Evolutionary conservation across 2,329 filamentous ascomycete species (phyloP).

Genomic region (Fusarium subglutinans): DNA sequence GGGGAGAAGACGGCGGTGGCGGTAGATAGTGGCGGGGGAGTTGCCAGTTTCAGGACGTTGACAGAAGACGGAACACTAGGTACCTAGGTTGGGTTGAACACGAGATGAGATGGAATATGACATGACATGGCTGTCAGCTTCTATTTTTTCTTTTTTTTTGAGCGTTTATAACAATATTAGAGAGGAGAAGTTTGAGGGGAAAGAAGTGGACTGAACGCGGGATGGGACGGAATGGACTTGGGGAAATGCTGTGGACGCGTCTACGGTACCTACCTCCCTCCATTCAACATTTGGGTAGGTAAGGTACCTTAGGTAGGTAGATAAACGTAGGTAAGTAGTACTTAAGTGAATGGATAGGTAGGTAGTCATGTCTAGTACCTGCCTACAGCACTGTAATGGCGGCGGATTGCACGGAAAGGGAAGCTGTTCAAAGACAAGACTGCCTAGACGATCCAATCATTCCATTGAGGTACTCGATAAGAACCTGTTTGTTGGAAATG

Average conservation of each 20-base stretch:
- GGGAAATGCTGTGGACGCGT: slow-evolving; percentile 15
- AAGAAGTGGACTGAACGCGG: slow-evolving; percentile 22
- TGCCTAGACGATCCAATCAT: slow-evolving; percentile 5
- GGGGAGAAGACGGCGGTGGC: not conserved
- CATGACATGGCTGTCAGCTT: slow-evolving; percentile 3
- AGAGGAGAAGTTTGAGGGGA: not conserved
- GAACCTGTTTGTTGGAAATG: not conserved
- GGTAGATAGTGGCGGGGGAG: slow-evolving; percentile 8
- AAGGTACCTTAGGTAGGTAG: not conserved
- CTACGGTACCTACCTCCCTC: not conserved
- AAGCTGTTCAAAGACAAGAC: slow-evolving; percentile 1
- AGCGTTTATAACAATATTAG: not conserved
- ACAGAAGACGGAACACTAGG: not conserved
- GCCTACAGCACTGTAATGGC: not conserved
- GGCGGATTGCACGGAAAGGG: not conserved
- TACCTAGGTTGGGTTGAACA: not conserved
- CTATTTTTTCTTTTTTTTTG: not conserved
- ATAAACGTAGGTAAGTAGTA: not conserved
- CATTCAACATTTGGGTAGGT: not conserved
- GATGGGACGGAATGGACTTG: slow-evolving; percentile 17
- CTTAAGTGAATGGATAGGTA: too few species aligned
- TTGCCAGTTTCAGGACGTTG: slow-evolving; percentile 26
- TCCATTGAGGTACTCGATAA: not conserved
- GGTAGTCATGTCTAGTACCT: not conserved
- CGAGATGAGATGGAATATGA: slow-evolving; percentile 15